Conservation (phyloP, 805 yeast species). For the Crinitomyces ghanaensis region DNA sequence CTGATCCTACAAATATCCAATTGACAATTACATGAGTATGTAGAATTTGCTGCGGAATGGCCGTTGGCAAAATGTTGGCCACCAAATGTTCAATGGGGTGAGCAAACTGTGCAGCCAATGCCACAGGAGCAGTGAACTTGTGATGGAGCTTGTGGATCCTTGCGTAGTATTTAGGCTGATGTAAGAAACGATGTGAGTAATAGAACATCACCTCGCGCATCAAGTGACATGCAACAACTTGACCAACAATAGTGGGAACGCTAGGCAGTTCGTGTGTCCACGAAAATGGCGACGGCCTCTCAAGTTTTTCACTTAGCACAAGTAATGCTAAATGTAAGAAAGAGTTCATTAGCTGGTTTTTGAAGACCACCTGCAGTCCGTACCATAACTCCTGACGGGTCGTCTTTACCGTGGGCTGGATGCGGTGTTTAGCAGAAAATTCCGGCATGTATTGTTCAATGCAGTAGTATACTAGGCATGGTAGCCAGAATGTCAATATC, state of each 20-base stretch:
- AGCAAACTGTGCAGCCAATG: slow-evolving; percentile 12
- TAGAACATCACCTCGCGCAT: slow-evolving; percentile 12
- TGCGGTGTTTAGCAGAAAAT: slow-evolving; percentile 10
- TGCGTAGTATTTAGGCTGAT: slow-evolving; percentile 7
- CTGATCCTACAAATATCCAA: slow-evolving; percentile 12
- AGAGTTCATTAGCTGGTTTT: slow-evolving; percentile 1
- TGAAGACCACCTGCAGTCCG: slow-evolving; percentile 7
- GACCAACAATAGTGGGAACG: slow-evolving; percentile 3
- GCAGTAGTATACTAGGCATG: slow-evolving; percentile 7
- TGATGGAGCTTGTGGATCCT: slow-evolving; percentile 12
- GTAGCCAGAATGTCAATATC: slow-evolving; percentile 10
- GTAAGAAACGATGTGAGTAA: slow-evolving; percentile 11
- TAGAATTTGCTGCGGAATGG: slow-evolving; percentile 10
- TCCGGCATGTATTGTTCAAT: slow-evolving; percentile 8
- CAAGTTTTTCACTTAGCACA: not conserved
- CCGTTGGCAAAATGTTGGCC: slow-evolving; percentile 11
- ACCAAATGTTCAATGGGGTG: slow-evolving; percentile 10
- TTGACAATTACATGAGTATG: slow-evolving; percentile 7
- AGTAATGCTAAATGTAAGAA: slow-evolving; percentile 2
- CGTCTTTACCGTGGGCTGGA: slow-evolving; percentile 10
- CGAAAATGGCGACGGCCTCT: slow-evolving; percentile 3
- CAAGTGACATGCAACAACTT: slow-evolving; percentile 5
- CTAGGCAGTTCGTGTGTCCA: slow-evolving; percentile 4
- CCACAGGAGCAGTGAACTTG: slow-evolving; percentile 14
- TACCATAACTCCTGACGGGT: slow-evolving; percentile 8